Percentiles rank a stretch among this genome's conserved stretches.
phyloP scores from a whole-genome alignment of 2,329 filamentous ascomycete genomes.

The Fusarium buharicum region DNA sequence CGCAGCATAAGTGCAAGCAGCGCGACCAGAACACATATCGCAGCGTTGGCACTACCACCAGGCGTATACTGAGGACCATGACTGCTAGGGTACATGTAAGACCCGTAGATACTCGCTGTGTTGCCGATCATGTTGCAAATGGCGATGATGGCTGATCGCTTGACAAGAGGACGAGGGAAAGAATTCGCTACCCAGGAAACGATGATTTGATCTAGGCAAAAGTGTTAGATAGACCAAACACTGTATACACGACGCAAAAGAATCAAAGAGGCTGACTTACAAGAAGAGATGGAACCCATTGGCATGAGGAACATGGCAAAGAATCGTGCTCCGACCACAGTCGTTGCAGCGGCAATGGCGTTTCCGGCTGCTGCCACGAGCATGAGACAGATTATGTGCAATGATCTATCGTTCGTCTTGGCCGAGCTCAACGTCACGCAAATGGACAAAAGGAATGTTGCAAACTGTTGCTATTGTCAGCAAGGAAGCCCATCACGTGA shows the following conservation, averaged over 20 bases:
- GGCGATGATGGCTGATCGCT: constrained; percentile 72
- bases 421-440: constrained; percentile 66
- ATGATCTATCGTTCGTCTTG: constrained; percentile 63
- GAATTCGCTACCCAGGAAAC: constrained; percentile 77
- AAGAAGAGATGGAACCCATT: constrained; percentile 62
- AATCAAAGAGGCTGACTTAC: constrained; percentile 35
- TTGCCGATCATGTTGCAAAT: constrained; percentile 76
- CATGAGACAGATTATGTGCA: constrained; percentile 66
- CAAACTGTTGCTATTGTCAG: constrained; percentile 49
- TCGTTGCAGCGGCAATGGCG: constrained; percentile 63
- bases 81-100: constrained; percentile 59
- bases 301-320: constrained; percentile 73
- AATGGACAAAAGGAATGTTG: constrained; percentile 63
- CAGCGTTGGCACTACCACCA: constrained; percentile 70
- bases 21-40: constrained; percentile 69
- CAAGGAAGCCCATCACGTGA: neutral
- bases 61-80: constrained; percentile 58
- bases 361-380: constrained; percentile 63
- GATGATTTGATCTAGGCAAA: constrained; percentile 61
- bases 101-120: constrained; percentile 59
- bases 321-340: constrained; percentile 62
- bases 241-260: accelerated
- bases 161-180: constrained; percentile 74
- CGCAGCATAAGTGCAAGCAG: constrained; percentile 64
- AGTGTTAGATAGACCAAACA: neutral